Percentiles rank a stretch among this genome's conserved stretches.
Evolutionary conservation across 2,329 filamentous ascomycete genomes (phyloP).

Genomic region (Orbilia javanica): DNA sequence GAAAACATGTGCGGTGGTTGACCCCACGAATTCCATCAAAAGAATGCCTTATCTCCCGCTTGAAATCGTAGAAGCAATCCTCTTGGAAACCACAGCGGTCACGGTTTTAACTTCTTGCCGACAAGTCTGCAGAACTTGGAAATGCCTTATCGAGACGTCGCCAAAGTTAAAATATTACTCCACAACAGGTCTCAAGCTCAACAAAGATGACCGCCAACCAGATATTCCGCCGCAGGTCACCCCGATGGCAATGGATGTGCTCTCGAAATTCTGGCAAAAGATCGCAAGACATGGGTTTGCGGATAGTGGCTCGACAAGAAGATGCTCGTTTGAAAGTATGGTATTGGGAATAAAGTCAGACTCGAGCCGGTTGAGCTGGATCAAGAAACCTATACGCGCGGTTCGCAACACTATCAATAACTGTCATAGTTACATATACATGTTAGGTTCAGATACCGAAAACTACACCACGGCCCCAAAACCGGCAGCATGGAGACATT

Average conservation of each 20-base stretch:
- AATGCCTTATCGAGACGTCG: slow-evolving; percentile 31
- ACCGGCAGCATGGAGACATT: slow-evolving; percentile 4
- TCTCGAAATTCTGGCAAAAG: slow-evolving; percentile 17
- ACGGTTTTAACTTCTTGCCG: slow-evolving; percentile 31
- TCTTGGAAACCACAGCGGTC: background rate
- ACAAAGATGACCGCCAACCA: background rate
- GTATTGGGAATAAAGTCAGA: background rate
- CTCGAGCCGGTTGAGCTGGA: background rate
- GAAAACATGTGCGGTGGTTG: background rate
- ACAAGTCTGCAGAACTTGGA: slow-evolving; percentile 32
- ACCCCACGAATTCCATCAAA: background rate
- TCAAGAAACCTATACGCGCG: background rate
- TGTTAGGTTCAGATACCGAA: slow-evolving; percentile 16
- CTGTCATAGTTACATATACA: slow-evolving; percentile 10
- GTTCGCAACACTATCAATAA: background rate
- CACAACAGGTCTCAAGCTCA: slow-evolving; percentile 32
- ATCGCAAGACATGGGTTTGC: slow-evolving; percentile 25
- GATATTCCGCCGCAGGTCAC: slow-evolving; percentile 18
- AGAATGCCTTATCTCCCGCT: slow-evolving; percentile 11
- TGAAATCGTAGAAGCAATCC: slow-evolving; percentile 40
- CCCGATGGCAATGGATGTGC: slow-evolving; percentile 23
- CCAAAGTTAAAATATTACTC: slow-evolving; percentile 30
- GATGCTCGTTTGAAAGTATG: background rate
- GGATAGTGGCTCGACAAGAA: background rate
- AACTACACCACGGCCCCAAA: background rate